These are phyloP conservation scores for Colletotrichum sp. DNA, from an alignment of 2,329 filamentous ascomycete genomes.

Conservation along the genomic window DNA sequence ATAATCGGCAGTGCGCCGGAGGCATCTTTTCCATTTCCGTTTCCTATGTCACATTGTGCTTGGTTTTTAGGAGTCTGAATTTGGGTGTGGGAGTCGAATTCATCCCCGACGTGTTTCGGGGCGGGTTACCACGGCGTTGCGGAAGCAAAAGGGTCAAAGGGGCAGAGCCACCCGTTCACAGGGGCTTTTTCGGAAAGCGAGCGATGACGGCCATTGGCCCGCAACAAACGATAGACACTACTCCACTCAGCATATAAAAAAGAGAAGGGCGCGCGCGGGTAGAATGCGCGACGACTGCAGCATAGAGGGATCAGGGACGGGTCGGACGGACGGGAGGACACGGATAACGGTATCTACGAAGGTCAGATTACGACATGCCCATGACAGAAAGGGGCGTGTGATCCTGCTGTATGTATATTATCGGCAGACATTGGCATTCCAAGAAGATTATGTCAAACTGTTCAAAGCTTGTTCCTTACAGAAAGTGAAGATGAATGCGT, in stretches of 20 bases:
- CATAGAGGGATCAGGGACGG: conserved; percentile 22
- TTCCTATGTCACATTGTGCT: neutral
- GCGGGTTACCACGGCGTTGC: conserved; percentile 7
- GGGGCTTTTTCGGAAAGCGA: conserved; percentile 15
- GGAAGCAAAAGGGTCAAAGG: conserved; percentile 18
- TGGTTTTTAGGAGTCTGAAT: neutral
- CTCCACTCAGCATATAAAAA: conserved; percentile 24
- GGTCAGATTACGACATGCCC: conserved; percentile 16
- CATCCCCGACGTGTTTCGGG: neutral
- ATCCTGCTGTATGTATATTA: conserved; percentile 24
- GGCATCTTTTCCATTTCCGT: neutral
- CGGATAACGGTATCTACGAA: conserved; percentile 1
- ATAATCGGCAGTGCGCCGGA: conserved; percentile 8
- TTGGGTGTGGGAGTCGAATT: neutral
- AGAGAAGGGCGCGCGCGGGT: conserved; percentile 14
- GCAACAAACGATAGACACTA: conserved; percentile 17
- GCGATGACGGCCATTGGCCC: conserved; percentile 19
- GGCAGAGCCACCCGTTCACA: neutral
- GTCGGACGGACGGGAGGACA: neutral
- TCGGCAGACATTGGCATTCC: conserved; percentile 6
- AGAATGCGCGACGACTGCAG: conserved; percentile 6
- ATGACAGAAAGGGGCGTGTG: conserved; percentile 2
- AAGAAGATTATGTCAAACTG: neutral
- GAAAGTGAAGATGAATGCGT: neutral
- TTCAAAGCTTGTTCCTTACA: neutral